Percentiles rank a stretch among this genome's conserved stretches.
Evolutionary conservation across 257 asterid genomes (phyloP).

Genomic region (Salvia rosmarinus): DNA sequence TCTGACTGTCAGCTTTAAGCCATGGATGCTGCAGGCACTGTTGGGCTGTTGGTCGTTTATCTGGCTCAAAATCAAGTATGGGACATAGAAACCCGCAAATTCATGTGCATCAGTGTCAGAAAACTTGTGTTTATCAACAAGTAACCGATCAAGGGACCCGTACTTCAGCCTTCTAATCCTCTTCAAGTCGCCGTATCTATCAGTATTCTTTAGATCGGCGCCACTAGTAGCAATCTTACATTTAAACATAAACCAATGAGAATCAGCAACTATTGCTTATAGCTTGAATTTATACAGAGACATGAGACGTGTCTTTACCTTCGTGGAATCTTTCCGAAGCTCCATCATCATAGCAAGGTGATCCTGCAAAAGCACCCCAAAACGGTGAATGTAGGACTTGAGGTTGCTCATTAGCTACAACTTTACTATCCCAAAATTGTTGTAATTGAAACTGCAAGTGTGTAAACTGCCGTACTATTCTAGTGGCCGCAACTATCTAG

Average conservation of each 20-base stretch:
- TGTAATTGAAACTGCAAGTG: conserved; percentile 11
- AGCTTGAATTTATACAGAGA: conserved; percentile 26
- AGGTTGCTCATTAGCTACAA: conserved; percentile 9
- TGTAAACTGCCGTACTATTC: background rate
- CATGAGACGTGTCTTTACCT: conserved; percentile 52
- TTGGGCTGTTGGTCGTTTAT: conserved; percentile 87
- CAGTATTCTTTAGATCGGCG: conserved; percentile 83
- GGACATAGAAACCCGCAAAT: conserved; percentile 69
- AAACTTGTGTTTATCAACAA: conserved; percentile 71
- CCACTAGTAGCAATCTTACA: conserved; percentile 78
- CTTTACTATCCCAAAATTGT: background rate
- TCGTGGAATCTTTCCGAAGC: conserved; percentile 89
- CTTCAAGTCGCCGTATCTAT: conserved; percentile 90
- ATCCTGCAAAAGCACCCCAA: conserved; percentile 56
- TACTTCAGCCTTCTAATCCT: conserved; percentile 87
- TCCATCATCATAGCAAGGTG: conserved; percentile 99
- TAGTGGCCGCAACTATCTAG: background rate
- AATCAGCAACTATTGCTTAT: conserved; percentile 30
- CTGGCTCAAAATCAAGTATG: conserved; percentile 86
- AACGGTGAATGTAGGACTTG: background rate
- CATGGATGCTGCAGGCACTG: conserved; percentile 91
- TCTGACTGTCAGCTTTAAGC: conserved; percentile 50
- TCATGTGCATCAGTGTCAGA: conserved; percentile 67
- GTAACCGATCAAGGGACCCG: conserved; percentile 68
- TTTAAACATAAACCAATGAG: conserved; percentile 31